Evolutionary conservation across 2,329 filamentous ascomycete genomes (phyloP), one percentile per base, ranked within the genome.

Genomic region (Aspergillus terreus): DNA sequence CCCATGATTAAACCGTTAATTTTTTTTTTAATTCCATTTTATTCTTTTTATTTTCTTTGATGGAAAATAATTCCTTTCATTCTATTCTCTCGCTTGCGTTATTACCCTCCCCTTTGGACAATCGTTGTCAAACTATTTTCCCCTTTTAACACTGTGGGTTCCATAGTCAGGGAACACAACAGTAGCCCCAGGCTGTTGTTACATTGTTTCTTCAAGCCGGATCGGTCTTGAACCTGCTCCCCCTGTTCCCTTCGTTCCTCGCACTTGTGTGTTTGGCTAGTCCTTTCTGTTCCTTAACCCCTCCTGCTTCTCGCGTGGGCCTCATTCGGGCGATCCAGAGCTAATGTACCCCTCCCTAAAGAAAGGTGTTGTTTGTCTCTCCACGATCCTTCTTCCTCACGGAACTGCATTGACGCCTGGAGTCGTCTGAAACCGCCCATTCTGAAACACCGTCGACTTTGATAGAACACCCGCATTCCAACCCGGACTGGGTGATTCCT

Each of bases 401-500:
- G 45, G 47, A 49, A 55, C 52, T 45, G 49, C 49, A 47, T 52
- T 47, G 53, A 58, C 56, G 59, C 59, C 55, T 61, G 58, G 51
- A 54, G 54, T 52, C 47, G 54, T 58, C 54, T 62, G 58, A 62
- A 62, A 62, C 58, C 51, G 55, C 60, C 51, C 52, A 45, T 57
- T 54, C 56, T 61, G 58, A 62, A 61, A 61, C 58, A 57, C 55
- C 50, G 54, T 58, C 40, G 54, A 58, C 41, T 52, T 58, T 50
- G 58, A 56, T 55, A 57, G 53, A 47, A 53, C 51, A 49, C 51
- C 49, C 49, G 47, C 53, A 58, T 52, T 51, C 56, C 55, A 42
- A 49, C 54, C 51, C 52, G 48, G 52, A 46, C 58, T 57, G 55
- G 55, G 52, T 59, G 53, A 52, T 47, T 51, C 58, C 52, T 49